Conservation (phyloP, 2,329 filamentous ascomycete genomes). For the Dactylonectria macrodidyma region DNA sequence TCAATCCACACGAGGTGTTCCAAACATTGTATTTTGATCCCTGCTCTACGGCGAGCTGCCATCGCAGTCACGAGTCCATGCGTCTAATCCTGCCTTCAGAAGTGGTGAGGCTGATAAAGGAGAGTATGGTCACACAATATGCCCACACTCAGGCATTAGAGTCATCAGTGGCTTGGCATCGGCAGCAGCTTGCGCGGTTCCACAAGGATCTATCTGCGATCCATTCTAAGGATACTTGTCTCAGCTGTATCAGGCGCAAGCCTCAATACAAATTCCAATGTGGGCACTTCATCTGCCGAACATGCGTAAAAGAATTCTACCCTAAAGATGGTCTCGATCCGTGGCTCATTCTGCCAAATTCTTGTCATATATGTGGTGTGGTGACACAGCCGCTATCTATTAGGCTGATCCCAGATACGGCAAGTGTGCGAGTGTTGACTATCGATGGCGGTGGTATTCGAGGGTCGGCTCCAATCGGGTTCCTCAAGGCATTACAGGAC, state of each 20-base stretch:
- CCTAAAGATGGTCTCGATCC: constrained; percentile 18
- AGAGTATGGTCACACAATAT: constrained; percentile 32
- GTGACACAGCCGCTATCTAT: constrained; percentile 17
- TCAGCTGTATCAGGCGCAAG: constrained; percentile 33
- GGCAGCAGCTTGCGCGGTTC: constrained; percentile 13
- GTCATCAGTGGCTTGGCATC: constrained; percentile 28
- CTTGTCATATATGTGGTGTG: constrained; percentile 32
- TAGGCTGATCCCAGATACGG: constrained; percentile 28
- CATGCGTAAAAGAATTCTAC: constrained; percentile 32
- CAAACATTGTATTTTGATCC: constrained; percentile 20
- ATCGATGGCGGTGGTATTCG: constrained; percentile 37
- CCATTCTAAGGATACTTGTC: constrained; percentile 30
- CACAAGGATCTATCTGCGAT: constrained; percentile 7
- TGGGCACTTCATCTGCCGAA: constrained; percentile 33
- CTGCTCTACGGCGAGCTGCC: constrained; percentile 20
- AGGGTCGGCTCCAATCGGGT: constrained; percentile 30
- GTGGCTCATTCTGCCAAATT: constrained; percentile 9
- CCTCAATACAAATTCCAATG: constrained; percentile 32
- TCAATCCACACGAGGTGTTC: constrained; percentile 27
- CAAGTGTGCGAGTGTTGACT: constrained; percentile 32
- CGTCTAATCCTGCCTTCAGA: constrained; percentile 15
- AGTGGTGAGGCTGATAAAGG: constrained; percentile 27
- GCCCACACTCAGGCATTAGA: constrained; percentile 26
- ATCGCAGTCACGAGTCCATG: constrained; percentile 2
- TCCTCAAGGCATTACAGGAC: constrained; percentile 35